These are phyloP conservation scores for Fraxinus quadrangulata DNA, from an alignment of 257 asterid genomes.

Conservation along the genomic window DNA sequence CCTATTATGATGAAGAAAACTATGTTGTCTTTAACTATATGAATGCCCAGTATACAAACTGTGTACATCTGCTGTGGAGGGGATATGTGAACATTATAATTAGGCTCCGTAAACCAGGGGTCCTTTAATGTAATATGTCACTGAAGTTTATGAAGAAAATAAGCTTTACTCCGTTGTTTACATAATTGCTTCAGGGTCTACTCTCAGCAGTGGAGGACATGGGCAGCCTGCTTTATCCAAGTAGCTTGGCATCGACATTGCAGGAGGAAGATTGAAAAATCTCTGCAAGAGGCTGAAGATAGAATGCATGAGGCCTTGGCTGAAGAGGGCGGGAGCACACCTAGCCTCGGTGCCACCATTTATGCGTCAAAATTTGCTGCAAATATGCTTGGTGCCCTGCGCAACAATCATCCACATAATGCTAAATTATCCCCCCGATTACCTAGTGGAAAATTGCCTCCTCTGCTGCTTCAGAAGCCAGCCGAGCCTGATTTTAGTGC, in stretches of 20 bases:
- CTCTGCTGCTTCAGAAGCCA: slow-evolving; percentile 64
- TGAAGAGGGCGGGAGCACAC: slow-evolving; percentile 27
- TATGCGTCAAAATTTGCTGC: slow-evolving; percentile 62
- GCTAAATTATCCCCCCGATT: slow-evolving; percentile 38
- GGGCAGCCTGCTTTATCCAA: slow-evolving; percentile 73
- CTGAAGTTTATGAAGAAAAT: not conserved
- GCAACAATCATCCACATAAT: slow-evolving; percentile 26
- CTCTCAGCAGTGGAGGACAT: slow-evolving; percentile 73
- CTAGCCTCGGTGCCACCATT: slow-evolving; percentile 50
- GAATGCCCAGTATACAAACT: not conserved
- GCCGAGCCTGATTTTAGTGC: slow-evolving; percentile 59
- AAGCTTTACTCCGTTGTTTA: not conserved
- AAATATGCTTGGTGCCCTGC: slow-evolving; percentile 40
- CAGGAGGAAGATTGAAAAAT: slow-evolving; percentile 51
- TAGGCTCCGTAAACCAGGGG: not conserved
- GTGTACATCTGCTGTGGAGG: not conserved
- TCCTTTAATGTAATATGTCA: not conserved
- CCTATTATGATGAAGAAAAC: not conserved
- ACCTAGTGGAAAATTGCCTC: slow-evolving; percentile 13
- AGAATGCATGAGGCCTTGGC: slow-evolving; percentile 33
- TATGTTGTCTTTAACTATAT: not conserved
- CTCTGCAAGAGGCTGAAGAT: slow-evolving; percentile 48
- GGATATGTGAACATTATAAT: not conserved
- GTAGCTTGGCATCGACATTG: slow-evolving; percentile 63
- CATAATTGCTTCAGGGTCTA: slow-evolving; percentile 37